Base-by-base conservation (phyloP, 306 rosid genomes). In the Mucuna pruriens region DNA sequence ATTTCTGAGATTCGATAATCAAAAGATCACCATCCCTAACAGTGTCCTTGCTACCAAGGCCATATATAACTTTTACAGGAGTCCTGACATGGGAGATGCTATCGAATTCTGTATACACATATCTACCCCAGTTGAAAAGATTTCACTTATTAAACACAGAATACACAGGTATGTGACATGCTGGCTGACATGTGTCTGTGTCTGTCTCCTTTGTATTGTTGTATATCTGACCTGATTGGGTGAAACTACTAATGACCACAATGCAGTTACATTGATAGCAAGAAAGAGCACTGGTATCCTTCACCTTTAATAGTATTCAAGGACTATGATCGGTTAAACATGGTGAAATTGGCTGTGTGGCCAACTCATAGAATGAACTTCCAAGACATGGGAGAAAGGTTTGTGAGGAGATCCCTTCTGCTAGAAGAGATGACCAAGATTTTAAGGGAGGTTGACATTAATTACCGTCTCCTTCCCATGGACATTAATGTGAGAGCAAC, bases 271-370 rank as follows among this genome's bases (percentile, higher is more conserved):
- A 45, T 93, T 36, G 98, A 96, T 31, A 87, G 55, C 88, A 90
- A 93, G 89, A 92, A 89, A 83, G 99, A 93, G 77, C 97, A 93
- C 44, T 96, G 99, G 98, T 87, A 66, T 83, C 86, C 99, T 33
- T 62, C 84, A 11, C 91, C 98, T 15, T 79, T 87, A 80, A 17
- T 93, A 62, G 83, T 96, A 71, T 65, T 87, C 57, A 93, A 81
- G 87, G 97, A 95, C 2, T 36, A 85, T 3, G 99, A 88, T 0
- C 80, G 80, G 3, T 48, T 92, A 62, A 84, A 86, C 68, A 90
- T 74, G 88, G 61, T 96, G 51, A 83, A 23, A 70, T 6, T 93
- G 52, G 96, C 94, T 0, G 16, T 96, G 1, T 93, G 98, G 98
- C 82, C 89, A 36, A 81, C 84, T 22, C 99, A 96, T 63, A 89